phyloP scores from a whole-genome alignment of 2,329 filamentous ascomycete species.

The Scedosporium apiospermum region DNA sequence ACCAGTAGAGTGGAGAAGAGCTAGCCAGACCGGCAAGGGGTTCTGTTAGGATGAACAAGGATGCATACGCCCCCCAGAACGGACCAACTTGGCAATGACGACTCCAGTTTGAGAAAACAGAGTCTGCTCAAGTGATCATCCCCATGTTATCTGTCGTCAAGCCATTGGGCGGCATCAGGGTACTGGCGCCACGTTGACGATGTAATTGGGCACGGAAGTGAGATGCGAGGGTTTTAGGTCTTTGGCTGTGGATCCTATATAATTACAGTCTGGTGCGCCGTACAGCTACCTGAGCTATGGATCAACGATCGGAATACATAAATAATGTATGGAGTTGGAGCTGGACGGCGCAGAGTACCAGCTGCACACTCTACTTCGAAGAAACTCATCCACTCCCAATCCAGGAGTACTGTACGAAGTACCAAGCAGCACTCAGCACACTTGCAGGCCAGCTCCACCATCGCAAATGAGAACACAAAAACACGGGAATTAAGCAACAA shows the following conservation, averaged over 20 bases:
- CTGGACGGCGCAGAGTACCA: neutral
- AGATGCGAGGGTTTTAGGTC: neutral
- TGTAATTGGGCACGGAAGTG: constrained; percentile 2
- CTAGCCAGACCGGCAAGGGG: neutral
- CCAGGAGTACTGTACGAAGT: neutral
- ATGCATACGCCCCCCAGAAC: constrained; percentile 1
- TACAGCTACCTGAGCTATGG: neutral
- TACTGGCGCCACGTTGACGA: constrained; percentile 4
- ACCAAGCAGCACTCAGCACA: neutral
- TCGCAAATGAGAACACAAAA: neutral
- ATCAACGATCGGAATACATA: too few species aligned
- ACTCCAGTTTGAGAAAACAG: neutral
- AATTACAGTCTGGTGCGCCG: neutral
- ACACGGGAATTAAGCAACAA: neutral
- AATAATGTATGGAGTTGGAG: neutral
- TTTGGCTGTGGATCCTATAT: neutral
- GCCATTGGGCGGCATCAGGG: constrained; percentile 2
- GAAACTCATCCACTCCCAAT: neutral
- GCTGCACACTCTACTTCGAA: neutral
- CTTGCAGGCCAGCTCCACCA: neutral
- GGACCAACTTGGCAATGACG: neutral
- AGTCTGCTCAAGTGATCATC: constrained; percentile 5
- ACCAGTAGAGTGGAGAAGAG: neutral
- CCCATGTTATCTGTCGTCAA: neutral
- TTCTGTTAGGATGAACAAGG: constrained; percentile 2